Percentiles rank a stretch among this genome's conserved stretches.
phyloP scores from a whole-genome alignment of 257 asterid genomes.

The Dorcoceras hygrometricum region DNA sequence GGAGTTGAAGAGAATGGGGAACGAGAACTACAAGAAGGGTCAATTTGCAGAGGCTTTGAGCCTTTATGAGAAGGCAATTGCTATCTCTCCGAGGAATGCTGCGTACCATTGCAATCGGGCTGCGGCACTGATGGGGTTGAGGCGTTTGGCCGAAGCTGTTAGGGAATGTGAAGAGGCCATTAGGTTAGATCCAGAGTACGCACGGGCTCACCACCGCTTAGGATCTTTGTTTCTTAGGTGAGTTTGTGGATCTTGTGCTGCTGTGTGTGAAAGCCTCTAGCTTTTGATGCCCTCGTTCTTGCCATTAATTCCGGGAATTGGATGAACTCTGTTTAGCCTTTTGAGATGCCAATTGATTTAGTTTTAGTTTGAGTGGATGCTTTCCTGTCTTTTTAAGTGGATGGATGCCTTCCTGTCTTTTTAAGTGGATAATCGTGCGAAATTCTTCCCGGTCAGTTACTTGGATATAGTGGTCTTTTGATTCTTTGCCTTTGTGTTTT shows the following conservation, averaged over 20 bases:
- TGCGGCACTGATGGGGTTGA: conserved; percentile 73
- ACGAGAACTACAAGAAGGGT: conserved; percentile 67
- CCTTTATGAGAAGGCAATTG: conserved; percentile 77
- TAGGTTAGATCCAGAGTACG: conserved; percentile 79
- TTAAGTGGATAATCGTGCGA: conserved; percentile 23
- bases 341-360: conserved; percentile 18
- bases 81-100: conserved; percentile 58
- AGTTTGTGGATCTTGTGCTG: conserved; percentile 31
- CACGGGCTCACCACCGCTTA: conserved; percentile 81
- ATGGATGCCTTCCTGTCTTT: conserved; percentile 26
- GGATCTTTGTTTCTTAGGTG: conserved; percentile 85
- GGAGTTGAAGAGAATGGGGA: conserved; percentile 78
- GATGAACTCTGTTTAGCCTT: neutral
- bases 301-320: neutral
- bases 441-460: conserved; percentile 23
- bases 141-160: conserved; percentile 58
- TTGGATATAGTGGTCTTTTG: conserved; percentile 22
- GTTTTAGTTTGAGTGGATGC: conserved; percentile 14
- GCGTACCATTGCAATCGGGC: conserved; percentile 74
- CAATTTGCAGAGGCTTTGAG: conserved; percentile 59
- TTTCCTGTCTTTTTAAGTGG: conserved; percentile 27
- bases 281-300: conserved; percentile 27
- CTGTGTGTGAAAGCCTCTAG: conserved; percentile 22
- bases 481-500: conserved; percentile 20
- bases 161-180: conserved; percentile 87